Evolutionary conservation across 495 filamentous ascomycete species (phyloP).

Genomic region (Neurospora sp.): DNA sequence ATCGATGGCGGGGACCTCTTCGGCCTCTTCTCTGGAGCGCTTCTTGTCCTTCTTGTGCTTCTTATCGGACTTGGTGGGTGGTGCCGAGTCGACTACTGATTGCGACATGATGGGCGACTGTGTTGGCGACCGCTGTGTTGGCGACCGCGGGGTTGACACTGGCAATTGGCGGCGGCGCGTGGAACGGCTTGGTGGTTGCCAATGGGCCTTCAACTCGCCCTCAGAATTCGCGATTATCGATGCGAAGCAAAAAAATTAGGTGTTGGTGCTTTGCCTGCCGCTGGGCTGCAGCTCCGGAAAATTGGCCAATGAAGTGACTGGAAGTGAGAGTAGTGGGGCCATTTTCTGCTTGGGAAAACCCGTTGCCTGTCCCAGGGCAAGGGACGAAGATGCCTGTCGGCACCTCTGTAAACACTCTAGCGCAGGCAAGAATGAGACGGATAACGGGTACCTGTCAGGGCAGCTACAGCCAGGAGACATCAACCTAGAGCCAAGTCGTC

Average conservation of each 20-base stretch:
- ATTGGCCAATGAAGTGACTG: neutral
- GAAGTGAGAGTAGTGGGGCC: neutral
- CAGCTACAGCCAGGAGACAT: too few relatives aligned
- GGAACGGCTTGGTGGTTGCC: neutral
- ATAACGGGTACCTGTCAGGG: too few relatives aligned
- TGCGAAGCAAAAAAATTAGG: neutral
- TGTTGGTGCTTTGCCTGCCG: neutral
- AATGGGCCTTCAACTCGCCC: neutral
- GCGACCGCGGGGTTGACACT: neutral
- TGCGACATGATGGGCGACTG: neutral
- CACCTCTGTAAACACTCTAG: neutral
- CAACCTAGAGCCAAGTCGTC: too few relatives aligned
- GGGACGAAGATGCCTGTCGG: neutral
- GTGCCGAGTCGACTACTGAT: neutral
- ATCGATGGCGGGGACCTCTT: neutral
- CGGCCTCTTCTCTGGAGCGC: conserved; percentile 1
- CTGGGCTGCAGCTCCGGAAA: neutral
- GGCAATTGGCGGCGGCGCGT: neutral
- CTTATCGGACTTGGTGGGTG: conserved; percentile 11
- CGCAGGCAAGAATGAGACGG: too few relatives aligned
- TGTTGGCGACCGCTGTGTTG: neutral
- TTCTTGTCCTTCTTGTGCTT: conserved; percentile 11
- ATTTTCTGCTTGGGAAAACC: neutral
- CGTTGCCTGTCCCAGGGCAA: neutral
- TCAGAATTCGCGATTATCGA: neutral